Percentiles rank a stretch among this genome's conserved stretches.
Conservation (phyloP, 306 rosid genomes). For the Sicyos baderoa region DNA sequence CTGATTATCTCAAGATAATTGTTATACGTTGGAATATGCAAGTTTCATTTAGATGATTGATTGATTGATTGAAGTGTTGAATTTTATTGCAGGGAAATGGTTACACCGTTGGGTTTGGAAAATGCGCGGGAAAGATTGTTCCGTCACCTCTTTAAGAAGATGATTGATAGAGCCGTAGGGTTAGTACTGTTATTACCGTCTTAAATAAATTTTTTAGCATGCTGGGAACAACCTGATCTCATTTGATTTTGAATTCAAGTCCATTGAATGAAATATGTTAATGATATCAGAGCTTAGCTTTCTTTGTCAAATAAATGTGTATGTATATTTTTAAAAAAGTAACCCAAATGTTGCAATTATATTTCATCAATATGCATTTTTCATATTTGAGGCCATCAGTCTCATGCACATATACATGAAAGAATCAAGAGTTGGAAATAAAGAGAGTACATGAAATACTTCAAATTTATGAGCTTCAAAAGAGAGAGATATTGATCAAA, state of each 20-base stretch:
- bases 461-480: neutral
- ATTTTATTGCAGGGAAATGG: constrained; percentile 56
- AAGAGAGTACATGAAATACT: constrained; percentile 4
- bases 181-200: neutral
- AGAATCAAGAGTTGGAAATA: neutral
- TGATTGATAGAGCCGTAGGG: neutral
- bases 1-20: no score
- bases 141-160: constrained; percentile 43
- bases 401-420: constrained; percentile 11
- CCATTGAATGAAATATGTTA: neutral
- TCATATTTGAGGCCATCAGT: constrained; percentile 5
- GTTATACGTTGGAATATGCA: neutral
- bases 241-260: neutral
- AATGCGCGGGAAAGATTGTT: constrained; percentile 65
- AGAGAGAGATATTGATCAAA: neutral
- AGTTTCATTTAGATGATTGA: neutral
- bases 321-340: neutral
- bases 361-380: neutral
- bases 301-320: no score
- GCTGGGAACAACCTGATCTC: neutral
- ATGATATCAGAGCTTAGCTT: no score
- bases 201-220: neutral
- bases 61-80: neutral
- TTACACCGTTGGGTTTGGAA: constrained; percentile 77
- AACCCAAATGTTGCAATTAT: neutral